Evolutionary conservation across 495 filamentous ascomycete genomes (phyloP).

Genomic region (Penicillium salamii): DNA sequence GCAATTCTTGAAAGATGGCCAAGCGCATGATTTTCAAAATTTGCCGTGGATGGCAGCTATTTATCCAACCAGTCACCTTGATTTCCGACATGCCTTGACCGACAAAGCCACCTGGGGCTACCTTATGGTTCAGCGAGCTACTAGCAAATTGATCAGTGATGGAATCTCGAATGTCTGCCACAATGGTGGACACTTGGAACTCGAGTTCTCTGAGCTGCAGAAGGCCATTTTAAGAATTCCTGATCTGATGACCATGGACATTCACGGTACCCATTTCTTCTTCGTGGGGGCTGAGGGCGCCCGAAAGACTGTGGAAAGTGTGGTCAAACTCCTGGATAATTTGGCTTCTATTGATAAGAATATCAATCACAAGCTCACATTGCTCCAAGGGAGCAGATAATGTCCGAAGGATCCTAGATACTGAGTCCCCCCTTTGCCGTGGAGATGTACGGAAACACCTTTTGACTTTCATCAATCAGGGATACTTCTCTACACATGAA

Average conservation of each 20-base stretch:
- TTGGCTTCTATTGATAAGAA: background rate
- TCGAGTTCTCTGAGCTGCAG: too few species aligned
- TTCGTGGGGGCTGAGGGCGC: conserved; percentile 13
- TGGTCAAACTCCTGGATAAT: background rate
- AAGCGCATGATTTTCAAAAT: background rate
- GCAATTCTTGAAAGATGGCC: conserved; percentile 5
- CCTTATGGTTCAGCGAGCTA: conserved; percentile 1
- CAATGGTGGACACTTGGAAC: too few species aligned
- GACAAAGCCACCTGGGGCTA: conserved; percentile 1
- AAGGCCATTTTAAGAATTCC: conserved; percentile 4
- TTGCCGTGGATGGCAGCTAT: conserved; percentile 4
- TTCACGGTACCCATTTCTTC: conserved; percentile 15
- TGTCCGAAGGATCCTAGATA: too few species aligned
- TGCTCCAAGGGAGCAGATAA: too few species aligned
- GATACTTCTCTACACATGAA: too few species aligned
- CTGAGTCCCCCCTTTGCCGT: too few species aligned
- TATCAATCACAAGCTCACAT: background rate
- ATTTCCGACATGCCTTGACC: conserved; percentile 1
- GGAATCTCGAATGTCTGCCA: too few species aligned
- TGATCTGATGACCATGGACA: background rate
- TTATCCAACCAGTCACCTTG: background rate
- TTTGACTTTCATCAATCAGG: too few species aligned
- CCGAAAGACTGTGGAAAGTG: background rate
- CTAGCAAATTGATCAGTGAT: background rate
- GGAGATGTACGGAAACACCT: too few species aligned